Base-by-base conservation (phyloP, 2,329 filamentous ascomycete species). In the Lecanicillium sp. region DNA sequence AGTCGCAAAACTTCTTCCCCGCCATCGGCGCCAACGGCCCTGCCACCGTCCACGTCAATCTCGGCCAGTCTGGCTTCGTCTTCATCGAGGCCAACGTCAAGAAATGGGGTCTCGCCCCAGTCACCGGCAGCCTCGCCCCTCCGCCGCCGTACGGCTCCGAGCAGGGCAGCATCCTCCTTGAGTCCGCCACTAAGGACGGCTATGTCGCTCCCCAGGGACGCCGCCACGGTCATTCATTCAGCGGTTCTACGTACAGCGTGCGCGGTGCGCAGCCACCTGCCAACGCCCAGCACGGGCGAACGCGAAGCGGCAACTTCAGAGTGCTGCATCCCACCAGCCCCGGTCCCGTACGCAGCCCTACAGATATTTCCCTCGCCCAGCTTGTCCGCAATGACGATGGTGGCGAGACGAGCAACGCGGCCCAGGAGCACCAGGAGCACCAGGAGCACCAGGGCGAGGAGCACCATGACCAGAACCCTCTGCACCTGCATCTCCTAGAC, bases 31-130 rank as follows among this genome's bases (percentile, higher is more conserved):
- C 93, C 49, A 96, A 93, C 62, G 93, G 93, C 1, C 93, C 93
- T 14, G 90, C 88, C 59, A 84, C 84, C 26, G 81, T 98, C 1
- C 91, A 98, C 63, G 93, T 97, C 62, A 98, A 98, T 66, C 94
- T 98, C 64, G 93, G 93, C 7, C 93, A 98, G 65, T 88, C 93
- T 61, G 93, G 93, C 27, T 98, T 97, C 62, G 93, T 98, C 41
- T 98, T 97, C 62, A 97, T 98, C 58, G 93, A 98, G 68, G 93
- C 91, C 53, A 98, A 98, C 60, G 93, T 98, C 52, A 98, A 98
- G 81, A 98, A 97, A 74, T 98, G 93, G 93, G 93, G 93, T 2
- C 73, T 98, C 48, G 93, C 93, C 40, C 93, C 93, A 5, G 94
- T 94, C 78, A 96, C 89, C 2, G 93, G 93, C 51, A 95, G 89